phyloP scores from a whole-genome alignment of 352 stramenopile species.

The Blastocystis sp. region DNA sequence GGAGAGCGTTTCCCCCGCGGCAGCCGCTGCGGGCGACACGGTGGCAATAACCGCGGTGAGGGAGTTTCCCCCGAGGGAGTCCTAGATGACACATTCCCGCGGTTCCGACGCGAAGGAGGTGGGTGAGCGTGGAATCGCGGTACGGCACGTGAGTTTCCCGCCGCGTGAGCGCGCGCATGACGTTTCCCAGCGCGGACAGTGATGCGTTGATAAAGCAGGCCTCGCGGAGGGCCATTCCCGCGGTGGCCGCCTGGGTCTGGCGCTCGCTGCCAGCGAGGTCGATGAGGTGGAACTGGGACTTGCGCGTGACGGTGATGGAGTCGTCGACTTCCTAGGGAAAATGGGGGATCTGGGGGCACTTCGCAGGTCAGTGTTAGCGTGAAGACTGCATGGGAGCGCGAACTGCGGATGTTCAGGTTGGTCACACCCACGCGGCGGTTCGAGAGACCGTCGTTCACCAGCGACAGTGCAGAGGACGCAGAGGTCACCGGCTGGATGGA shows the following conservation, averaged over 20 bases:
- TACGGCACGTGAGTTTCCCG: conserved; percentile 59
- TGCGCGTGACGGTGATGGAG: conserved; percentile 17
- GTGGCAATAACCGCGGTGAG: conserved; percentile 79
- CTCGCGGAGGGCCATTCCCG: conserved; percentile 57
- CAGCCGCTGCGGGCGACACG: conserved; percentile 73
- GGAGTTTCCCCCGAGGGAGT: conserved; percentile 81
- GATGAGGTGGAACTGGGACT: conserved; percentile 58
- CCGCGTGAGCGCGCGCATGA: conserved; percentile 50
- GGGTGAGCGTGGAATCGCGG: conserved; percentile 70
- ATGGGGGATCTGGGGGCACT: background rate
- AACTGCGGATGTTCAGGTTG: conserved; percentile 49
- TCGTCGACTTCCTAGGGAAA: conserved; percentile 38
- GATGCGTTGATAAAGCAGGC: conserved; percentile 61
- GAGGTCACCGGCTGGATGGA: background rate
- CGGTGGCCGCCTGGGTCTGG: conserved; percentile 13
- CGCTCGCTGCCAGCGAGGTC: conserved; percentile 58
- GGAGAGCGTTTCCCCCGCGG: conserved; percentile 74
- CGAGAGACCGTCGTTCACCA: background rate
- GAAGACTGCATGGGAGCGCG: conserved; percentile 46
- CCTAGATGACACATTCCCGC: conserved; percentile 60
- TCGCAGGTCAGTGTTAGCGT: conserved; percentile 34
- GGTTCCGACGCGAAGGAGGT: conserved; percentile 65
- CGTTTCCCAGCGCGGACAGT: conserved; percentile 60
- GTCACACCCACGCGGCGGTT: conserved; percentile 47
- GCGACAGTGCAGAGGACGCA: background rate